These are phyloP conservation scores for Auricularia auricula-judae DNA, from an alignment of 768 basidiomycete genomes.

Conservation along the genomic window DNA sequence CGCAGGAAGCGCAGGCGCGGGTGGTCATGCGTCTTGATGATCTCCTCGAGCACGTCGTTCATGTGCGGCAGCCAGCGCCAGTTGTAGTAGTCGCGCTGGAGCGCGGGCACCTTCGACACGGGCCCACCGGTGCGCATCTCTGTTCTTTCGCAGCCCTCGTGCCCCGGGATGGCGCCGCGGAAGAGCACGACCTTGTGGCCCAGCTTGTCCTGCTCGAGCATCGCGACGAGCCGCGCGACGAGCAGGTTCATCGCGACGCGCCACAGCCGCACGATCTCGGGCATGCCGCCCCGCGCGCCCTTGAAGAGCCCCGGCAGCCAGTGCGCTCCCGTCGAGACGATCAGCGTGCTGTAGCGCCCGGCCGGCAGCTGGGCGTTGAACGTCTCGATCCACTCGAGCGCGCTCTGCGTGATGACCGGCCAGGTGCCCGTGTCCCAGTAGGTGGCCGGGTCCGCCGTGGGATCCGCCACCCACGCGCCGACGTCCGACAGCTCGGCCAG, in stretches of 20 bases:
- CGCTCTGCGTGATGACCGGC: slow-evolving; percentile 38
- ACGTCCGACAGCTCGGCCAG: slow-evolving; percentile 36
- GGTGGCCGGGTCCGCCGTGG: slow-evolving; percentile 3
- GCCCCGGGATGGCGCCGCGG: slow-evolving; percentile 52
- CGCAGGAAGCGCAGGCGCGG: slow-evolving; percentile 47
- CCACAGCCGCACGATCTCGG: slow-evolving; percentile 45
- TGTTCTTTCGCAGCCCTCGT: slow-evolving; percentile 47
- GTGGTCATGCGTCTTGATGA: slow-evolving; percentile 32
- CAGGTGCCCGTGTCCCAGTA: slow-evolving; percentile 19
- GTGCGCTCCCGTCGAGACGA: slow-evolving; percentile 57
- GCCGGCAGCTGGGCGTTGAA: slow-evolving; percentile 36
- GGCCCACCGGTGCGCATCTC: slow-evolving; percentile 27
- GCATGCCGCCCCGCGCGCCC: slow-evolving; percentile 33
- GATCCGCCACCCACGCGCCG: slow-evolving; percentile 21
- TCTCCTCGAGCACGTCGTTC: slow-evolving; percentile 40
- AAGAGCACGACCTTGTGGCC: slow-evolving; percentile 35
- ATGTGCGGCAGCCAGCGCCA: slow-evolving; percentile 51
- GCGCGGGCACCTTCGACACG: slow-evolving; percentile 26
- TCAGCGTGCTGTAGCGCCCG: slow-evolving; percentile 48
- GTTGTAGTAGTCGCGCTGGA: slow-evolving; percentile 45
- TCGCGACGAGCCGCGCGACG: slow-evolving; percentile 33
- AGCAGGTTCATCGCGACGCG: slow-evolving; percentile 35
- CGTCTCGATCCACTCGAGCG: slow-evolving; percentile 39
- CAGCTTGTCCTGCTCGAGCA: neutral
- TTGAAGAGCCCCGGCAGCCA: slow-evolving; percentile 52